phyloP scores from a whole-genome alignment of 164 flowering plant species.

The Tetrastigma voinierianum region DNA sequence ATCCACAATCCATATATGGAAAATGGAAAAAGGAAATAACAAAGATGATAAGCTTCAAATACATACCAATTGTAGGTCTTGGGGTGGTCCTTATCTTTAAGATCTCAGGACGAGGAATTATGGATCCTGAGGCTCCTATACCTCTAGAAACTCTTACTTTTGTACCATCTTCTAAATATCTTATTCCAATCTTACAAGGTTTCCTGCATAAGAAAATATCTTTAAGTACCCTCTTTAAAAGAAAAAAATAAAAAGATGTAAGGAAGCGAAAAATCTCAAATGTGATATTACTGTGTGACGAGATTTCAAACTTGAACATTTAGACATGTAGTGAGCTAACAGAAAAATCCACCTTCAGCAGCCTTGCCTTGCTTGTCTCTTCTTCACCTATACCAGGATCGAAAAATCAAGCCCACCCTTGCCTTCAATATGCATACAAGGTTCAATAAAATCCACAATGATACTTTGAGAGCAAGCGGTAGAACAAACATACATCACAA shows the following conservation, averaged over 20 bases:
- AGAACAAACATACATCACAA: no score
- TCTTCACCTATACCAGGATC: conserved; percentile 63
- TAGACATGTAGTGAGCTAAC: conserved; percentile 91
- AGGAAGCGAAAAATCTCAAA: background rate
- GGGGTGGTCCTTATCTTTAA: conserved; percentile 82
- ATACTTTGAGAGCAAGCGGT: no score
- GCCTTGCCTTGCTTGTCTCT: conserved; percentile 89
- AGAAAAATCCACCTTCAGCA: conserved; percentile 93
- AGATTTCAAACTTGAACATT: conserved; percentile 91
- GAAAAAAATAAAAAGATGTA: background rate
- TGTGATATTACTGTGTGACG: conserved; percentile 57
- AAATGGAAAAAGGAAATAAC: background rate
- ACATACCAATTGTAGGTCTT: conserved; percentile 74
- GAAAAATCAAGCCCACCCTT: background rate
- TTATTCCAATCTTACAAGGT: conserved; percentile 76
- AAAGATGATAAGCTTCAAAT: conserved; percentile 3
- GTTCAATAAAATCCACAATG: no score
- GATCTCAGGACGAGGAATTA: conserved; percentile 94
- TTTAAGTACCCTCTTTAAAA: background rate
- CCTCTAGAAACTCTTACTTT: conserved; percentile 91
- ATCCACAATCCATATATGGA: background rate
- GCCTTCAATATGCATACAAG: no score
- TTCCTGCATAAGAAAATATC: conserved; percentile 24
- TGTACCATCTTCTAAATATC: conserved; percentile 80
- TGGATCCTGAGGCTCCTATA: conserved; percentile 77